Evolutionary conservation across 1,284 basidiomycete species (phyloP), one percentile per base, ranked within the genome.

Genomic region (Termitomyces sp.): DNA sequence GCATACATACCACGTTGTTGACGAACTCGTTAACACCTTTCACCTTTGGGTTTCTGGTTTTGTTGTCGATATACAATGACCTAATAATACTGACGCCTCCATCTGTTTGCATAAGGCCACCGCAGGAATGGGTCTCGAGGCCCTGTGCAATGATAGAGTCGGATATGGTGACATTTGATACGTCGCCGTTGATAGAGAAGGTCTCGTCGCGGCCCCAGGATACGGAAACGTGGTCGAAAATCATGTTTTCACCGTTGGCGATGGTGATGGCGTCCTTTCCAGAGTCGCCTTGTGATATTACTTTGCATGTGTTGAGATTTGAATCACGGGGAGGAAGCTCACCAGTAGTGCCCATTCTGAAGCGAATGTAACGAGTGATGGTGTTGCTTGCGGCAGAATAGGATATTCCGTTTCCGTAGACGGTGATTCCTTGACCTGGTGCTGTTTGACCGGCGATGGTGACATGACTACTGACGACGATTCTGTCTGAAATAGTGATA

Each of bases 141-240:
- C 69, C 69, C 55, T 71, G 69, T 5, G 69, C 66, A 42, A 70
- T 70, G 52, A 71, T 70, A 16, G 65, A 69, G 51, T 71, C 68
- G 18, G 63, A 65, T 26, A 71, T 70, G 5, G 68, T 70, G 46
- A 70, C 51, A 50, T 70, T 71, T 9, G 67, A 62, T n/a, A 70
- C 69, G 48, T 68, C 68, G 1, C 69, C 69, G 43, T 68, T 71
- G 55, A 71, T 71, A 10, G 67, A 68, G 55, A 71, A 71, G 8
- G 65, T 68, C 50, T 70, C 69, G 55, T 70, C 69, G n/a, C 69
- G 62, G 10, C 69, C 69, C 69, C 69, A 71, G 3, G 68, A 69
- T 5, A 68, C 68, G 19, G 66, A 68, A 47, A 71, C 64, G 56
- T 71, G 69, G 58, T 71, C 69, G 45, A 71, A 71, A 28, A 71